These are phyloP conservation scores for Maudiozyma serrabonitensis DNA, from an alignment of 805 yeast genomes.

Conservation along the genomic window DNA sequence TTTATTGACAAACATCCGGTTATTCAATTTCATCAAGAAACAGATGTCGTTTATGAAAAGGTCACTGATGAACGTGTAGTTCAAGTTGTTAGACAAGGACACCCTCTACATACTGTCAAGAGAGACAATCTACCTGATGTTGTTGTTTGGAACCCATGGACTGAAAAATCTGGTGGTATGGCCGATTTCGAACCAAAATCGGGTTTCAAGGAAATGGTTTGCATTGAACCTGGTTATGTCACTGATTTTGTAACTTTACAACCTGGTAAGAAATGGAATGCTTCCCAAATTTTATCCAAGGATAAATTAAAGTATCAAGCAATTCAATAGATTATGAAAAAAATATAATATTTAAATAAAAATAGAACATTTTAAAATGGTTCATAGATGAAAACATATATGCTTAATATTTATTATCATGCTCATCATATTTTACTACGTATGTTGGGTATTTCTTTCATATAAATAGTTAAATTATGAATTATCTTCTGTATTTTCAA, in stretches of 20 bases:
- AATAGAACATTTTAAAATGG: no score
- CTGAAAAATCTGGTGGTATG: slow-evolving; percentile 70
- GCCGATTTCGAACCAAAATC: slow-evolving; percentile 78
- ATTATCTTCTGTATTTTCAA: no score
- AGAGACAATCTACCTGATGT: slow-evolving; percentile 53
- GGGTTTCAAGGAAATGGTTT: slow-evolving; percentile 82
- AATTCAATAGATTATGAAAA: slow-evolving; percentile 18
- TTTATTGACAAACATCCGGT: slow-evolving; percentile 71
- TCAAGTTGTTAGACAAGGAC: slow-evolving; percentile 63
- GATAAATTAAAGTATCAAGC: slow-evolving; percentile 57
- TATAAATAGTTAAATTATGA: no score
- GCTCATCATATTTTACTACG: no score
- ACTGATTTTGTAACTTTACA: slow-evolving; percentile 50
- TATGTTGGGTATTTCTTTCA: no score
- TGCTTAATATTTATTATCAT: no score
- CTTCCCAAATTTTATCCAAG: slow-evolving; percentile 47
- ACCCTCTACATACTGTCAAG: slow-evolving; percentile 57
- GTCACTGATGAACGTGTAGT: slow-evolving; percentile 45
- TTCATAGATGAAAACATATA: no score
- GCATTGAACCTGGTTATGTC: slow-evolving; percentile 92
- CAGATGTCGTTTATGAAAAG: slow-evolving; percentile 73
- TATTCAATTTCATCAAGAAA: slow-evolving; percentile 62
- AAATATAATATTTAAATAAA: no score
- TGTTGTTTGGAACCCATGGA: slow-evolving; percentile 99
- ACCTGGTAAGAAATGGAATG: slow-evolving; percentile 74